These are phyloP conservation scores for Linnemannia zychae DNA, from an alignment of 192 early-diverging fungal genomes.

Conservation along the genomic window DNA sequence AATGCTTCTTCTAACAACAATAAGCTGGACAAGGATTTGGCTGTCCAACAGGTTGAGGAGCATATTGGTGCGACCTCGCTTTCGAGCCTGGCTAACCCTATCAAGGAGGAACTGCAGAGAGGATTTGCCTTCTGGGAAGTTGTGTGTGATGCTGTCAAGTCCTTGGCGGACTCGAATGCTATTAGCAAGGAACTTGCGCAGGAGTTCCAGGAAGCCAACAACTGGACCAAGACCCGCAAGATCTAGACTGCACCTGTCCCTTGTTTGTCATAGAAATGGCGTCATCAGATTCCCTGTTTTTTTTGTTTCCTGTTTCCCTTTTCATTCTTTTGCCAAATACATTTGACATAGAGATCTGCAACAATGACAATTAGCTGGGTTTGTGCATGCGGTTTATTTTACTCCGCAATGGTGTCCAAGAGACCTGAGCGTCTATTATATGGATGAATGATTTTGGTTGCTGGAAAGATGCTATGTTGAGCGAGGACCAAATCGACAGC, in stretches of 20 bases:
- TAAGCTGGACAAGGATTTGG: constrained; percentile 24
- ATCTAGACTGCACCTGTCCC: constrained; percentile 13
- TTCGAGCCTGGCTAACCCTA: constrained; percentile 43
- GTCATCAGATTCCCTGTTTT: not conserved
- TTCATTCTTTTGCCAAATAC: not conserved
- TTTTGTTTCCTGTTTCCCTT: not conserved
- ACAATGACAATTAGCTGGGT: not conserved
- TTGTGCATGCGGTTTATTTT: not conserved
- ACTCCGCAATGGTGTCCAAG: not conserved
- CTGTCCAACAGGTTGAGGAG: constrained; percentile 57
- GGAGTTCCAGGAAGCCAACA: constrained; percentile 50
- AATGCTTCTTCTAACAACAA: constrained; percentile 14
- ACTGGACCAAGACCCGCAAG: constrained; percentile 46
- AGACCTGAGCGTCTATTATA: not conserved
- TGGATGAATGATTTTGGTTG: no score
- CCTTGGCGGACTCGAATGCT: constrained; percentile 10
- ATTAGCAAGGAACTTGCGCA: constrained; percentile 39
- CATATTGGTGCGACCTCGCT: constrained; percentile 53
- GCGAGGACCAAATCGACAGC: not conserved
- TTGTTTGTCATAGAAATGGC: not conserved
- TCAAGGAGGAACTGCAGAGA: constrained; percentile 61
- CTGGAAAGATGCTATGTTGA: not conserved
- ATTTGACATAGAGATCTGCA: not conserved
- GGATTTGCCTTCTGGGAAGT: constrained; percentile 68
- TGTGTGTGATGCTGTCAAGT: constrained; percentile 46